Evolutionary conservation across 106 monocot species (phyloP).

Genomic region (Gastrodia elata): DNA sequence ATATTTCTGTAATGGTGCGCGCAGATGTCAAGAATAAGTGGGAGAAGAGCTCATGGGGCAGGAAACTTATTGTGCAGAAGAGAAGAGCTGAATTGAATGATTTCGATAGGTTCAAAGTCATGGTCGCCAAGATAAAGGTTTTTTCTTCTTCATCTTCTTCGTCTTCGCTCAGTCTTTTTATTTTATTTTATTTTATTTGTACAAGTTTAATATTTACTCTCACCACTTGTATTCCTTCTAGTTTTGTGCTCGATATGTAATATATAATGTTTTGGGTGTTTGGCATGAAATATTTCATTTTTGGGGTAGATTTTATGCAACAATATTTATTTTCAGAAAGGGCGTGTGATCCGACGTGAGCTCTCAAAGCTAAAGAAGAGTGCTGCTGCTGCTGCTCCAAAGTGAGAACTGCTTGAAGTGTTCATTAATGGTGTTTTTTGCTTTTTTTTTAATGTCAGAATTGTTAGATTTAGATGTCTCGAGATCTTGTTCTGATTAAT

Average conservation of each 20-base stretch:
- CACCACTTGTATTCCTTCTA: too few species aligned
- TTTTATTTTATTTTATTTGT: not conserved
- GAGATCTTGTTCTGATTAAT: too few species aligned
- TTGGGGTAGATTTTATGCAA: too few species aligned
- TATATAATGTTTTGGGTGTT: too few species aligned
- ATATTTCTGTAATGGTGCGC: too few species aligned
- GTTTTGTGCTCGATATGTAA: too few species aligned
- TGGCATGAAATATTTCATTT: too few species aligned
- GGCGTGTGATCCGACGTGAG: conserved; percentile 28
- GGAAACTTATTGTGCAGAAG: conserved; percentile 81
- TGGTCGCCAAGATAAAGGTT: conserved; percentile 89
- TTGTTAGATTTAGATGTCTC: too few species aligned
- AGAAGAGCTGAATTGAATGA: conserved; percentile 73
- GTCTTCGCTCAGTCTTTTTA: conserved; percentile 5
- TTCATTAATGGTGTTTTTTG: not conserved
- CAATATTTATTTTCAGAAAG: conserved; percentile 23
- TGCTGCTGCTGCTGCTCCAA: too few species aligned
- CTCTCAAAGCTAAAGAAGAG: conserved; percentile 39
- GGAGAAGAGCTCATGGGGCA: conserved; percentile 82
- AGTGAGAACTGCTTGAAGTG: not conserved
- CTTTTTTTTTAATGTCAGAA: too few species aligned
- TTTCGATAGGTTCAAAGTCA: conserved; percentile 79
- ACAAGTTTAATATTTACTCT: not conserved
- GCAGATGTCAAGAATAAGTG: conserved; percentile 83
- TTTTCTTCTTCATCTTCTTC: too few species aligned